Evolutionary conservation across 179 eudicot genomes (phyloP).

Genomic region (Corrigiola litoralis): DNA sequence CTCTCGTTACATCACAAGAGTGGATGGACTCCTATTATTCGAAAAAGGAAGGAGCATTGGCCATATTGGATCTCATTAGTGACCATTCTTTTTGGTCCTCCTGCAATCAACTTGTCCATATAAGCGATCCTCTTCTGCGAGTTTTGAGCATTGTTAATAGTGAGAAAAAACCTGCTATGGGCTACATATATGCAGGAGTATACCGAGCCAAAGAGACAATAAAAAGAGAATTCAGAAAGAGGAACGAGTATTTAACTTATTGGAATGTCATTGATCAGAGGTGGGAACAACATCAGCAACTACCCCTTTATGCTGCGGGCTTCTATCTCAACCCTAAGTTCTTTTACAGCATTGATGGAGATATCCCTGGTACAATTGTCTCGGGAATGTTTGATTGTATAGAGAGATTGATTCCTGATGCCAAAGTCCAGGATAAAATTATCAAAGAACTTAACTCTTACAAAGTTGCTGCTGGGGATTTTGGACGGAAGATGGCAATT

Average conservation of each 20-base stretch:
- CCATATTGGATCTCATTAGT: conserved; percentile 60
- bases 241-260: conserved; percentile 60
- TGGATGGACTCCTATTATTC: conserved; percentile 89
- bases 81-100: conserved; percentile 81
- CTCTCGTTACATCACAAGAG: conserved; percentile 88
- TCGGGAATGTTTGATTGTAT: conserved; percentile 76
- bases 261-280: conserved; percentile 84
- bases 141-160: conserved; percentile 53
- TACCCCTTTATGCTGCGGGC: conserved; percentile 87
- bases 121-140: conserved; percentile 65
- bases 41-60: conserved; percentile 62
- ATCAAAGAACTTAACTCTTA: conserved; percentile 73
- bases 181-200: conserved; percentile 71
- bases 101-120: conserved; percentile 48
- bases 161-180: conserved; percentile 86
- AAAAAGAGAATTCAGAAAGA: conserved; percentile 58
- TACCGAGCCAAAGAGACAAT: conserved; percentile 75
- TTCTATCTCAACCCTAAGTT: conserved; percentile 79
- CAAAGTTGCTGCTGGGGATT: conserved; percentile 73
- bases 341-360: conserved; percentile 70
- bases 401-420: conserved; percentile 77
- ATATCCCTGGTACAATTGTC: conserved; percentile 48
- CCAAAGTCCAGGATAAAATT: conserved; percentile 69
- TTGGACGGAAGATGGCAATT: conserved; percentile 84
- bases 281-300: conserved; percentile 61